phyloP scores from a whole-genome alignment of 2,329 filamentous ascomycete genomes.

The Epichloe scottii region DNA sequence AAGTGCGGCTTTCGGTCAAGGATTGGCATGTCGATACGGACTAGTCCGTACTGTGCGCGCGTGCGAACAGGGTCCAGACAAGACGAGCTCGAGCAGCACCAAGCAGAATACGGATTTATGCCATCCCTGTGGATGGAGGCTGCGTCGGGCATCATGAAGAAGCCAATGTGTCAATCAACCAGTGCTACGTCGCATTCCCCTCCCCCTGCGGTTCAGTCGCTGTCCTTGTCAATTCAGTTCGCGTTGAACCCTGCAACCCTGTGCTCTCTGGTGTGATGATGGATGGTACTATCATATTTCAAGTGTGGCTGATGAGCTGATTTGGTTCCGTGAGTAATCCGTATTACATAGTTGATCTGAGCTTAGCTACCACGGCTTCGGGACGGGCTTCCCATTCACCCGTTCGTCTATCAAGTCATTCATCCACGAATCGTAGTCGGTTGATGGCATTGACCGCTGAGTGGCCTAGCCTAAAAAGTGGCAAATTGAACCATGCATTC shows the following conservation, averaged over 20 bases:
- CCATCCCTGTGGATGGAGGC: neutral
- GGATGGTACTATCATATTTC: neutral
- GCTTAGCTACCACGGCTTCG: neutral
- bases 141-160: neutral
- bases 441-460: neutral
- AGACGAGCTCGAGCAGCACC: too few relatives aligned
- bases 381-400: neutral
- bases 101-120: neutral
- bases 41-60: neutral
- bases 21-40: too few relatives aligned
- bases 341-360: neutral
- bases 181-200: neutral
- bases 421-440: neutral
- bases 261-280: neutral
- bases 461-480: neutral
- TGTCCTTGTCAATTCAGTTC: neutral
- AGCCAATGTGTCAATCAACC: neutral
- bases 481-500: too few relatives aligned
- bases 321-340: neutral
- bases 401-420: neutral
- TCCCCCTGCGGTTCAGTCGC: neutral
- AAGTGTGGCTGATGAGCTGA: neutral
- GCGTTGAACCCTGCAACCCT: neutral
- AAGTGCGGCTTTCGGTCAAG: neutral
- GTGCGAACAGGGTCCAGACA: too few relatives aligned